phyloP scores from a whole-genome alignment of 768 basidiomycete species.

The Coprinopsis sp. region DNA sequence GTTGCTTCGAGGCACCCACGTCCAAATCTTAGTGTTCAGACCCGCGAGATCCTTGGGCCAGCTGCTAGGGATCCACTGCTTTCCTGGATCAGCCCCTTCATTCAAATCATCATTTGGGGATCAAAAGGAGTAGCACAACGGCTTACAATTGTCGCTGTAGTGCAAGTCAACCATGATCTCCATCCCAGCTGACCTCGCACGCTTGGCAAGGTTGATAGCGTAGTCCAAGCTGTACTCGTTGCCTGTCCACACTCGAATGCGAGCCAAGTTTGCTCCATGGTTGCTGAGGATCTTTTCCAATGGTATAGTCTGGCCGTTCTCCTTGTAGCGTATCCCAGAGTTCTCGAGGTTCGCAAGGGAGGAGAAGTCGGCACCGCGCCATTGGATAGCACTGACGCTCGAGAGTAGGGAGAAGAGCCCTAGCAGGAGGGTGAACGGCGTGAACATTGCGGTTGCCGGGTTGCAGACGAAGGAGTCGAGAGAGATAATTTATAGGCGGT shows the following conservation, averaged over 20 bases:
- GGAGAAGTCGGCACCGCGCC: constrained; percentile 54
- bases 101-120: neutral
- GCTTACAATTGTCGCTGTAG: constrained; percentile 59
- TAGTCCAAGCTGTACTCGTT: constrained; percentile 52
- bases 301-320: constrained; percentile 28
- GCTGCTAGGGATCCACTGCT: constrained; percentile 52
- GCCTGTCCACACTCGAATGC: constrained; percentile 61
- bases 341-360: constrained; percentile 49
- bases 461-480: too few relatives aligned
- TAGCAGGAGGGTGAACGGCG: neutral
- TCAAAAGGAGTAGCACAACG: neutral
- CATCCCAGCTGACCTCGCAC: constrained; percentile 54
- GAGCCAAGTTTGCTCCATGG: constrained; percentile 53
- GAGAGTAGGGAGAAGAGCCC: constrained; percentile 14
- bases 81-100: constrained; percentile 60
- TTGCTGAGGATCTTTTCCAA: constrained; percentile 52
- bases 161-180: constrained; percentile 53
- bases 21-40: constrained; percentile 55
- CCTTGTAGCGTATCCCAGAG: constrained; percentile 41
- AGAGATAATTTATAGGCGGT: neutral
- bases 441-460: constrained; percentile 2
- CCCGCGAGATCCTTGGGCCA: constrained; percentile 50
- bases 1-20: constrained; percentile 24
- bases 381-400: constrained; percentile 35
- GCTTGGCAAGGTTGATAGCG: constrained; percentile 49